These are phyloP conservation scores for Aureobasidium sp. DNA, from an alignment of 2,329 filamentous ascomycete species.

Conservation along the genomic window DNA sequence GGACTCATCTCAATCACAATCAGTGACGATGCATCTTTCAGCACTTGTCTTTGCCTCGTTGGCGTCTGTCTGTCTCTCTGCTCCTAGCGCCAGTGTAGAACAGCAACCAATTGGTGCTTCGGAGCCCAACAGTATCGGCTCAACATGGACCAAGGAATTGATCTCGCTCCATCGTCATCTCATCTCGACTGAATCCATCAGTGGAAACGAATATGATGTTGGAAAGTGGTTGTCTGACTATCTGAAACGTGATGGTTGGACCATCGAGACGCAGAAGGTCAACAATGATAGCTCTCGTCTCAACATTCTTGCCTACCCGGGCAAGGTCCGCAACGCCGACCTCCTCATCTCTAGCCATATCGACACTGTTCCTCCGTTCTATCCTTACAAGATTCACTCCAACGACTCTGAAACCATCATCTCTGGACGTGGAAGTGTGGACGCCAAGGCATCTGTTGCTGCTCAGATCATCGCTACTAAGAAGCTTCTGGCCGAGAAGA, in stretches of 20 bases:
- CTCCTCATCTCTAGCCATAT: constrained; percentile 75
- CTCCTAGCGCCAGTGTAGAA: neutral
- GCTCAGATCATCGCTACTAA: constrained; percentile 65
- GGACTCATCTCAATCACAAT: neutral
- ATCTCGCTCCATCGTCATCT: constrained; percentile 68
- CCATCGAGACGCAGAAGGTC: constrained; percentile 53
- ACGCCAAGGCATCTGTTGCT: constrained; percentile 53
- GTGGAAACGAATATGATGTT: constrained; percentile 60
- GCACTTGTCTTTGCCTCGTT: neutral
- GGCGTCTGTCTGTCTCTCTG: neutral
- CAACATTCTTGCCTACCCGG: constrained; percentile 67
- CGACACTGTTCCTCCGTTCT: constrained; percentile 68
- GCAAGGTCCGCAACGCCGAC: constrained; percentile 44
- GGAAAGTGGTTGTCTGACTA: constrained; percentile 63
- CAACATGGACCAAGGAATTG: constrained; percentile 38
- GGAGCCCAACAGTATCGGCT: neutral
- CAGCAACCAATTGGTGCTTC: constrained; percentile 7
- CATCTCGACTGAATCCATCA: constrained; percentile 66
- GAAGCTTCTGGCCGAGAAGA: constrained; percentile 38
- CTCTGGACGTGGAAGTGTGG: constrained; percentile 67
- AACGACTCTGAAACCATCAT: constrained; percentile 48
- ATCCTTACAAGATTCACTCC: constrained; percentile 57
- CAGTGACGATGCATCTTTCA: neutral
- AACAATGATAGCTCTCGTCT: constrained; percentile 46
- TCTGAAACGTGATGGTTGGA: constrained; percentile 54